Evolutionary conservation across 495 filamentous ascomycete genomes (phyloP).

Genomic region (Daldinia concentrica): DNA sequence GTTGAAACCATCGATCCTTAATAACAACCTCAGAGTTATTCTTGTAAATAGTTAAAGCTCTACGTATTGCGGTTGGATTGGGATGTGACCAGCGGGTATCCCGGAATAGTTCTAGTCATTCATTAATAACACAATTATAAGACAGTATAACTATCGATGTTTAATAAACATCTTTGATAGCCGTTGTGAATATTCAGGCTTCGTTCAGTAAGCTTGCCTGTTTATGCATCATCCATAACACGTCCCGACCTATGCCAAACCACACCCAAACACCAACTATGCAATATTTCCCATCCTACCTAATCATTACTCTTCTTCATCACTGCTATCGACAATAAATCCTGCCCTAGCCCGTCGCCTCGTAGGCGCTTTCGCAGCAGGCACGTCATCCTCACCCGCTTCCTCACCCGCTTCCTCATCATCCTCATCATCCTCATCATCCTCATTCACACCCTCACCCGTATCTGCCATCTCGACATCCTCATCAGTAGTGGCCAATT

Average conservation of each 20-base stretch:
- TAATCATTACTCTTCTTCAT: conserved; percentile 56
- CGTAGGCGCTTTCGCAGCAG: conserved; percentile 35
- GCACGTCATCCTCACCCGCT: conserved; percentile 38
- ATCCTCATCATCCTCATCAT: conserved; percentile 30
- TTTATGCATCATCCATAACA: not conserved
- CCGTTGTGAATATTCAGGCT: not conserved
- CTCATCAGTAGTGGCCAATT: not conserved
- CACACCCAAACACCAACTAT: conserved; percentile 31
- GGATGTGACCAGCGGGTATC: not conserved
- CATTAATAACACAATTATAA: not conserved
- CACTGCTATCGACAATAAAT: conserved; percentile 66
- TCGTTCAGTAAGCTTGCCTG: not conserved
- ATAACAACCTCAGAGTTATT: not conserved
- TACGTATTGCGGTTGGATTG: not conserved
- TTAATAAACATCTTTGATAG: not conserved
- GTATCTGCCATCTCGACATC: conserved; percentile 11
- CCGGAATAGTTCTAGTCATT: not conserved
- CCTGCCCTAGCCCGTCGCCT: conserved; percentile 56
- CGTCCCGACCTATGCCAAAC: not conserved
- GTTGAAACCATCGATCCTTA: not conserved
- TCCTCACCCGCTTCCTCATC: conserved; percentile 11
- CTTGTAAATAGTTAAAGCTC: conserved; percentile 4
- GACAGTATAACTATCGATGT: not conserved
- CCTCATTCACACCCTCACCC: conserved; percentile 13
- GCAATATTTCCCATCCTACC: not conserved